Percentiles rank a stretch among this genome's conserved stretches.
These are phyloP conservation scores for Inosperma sp. DNA, from an alignment of 768 basidiomycete species.

Conservation along the genomic window DNA sequence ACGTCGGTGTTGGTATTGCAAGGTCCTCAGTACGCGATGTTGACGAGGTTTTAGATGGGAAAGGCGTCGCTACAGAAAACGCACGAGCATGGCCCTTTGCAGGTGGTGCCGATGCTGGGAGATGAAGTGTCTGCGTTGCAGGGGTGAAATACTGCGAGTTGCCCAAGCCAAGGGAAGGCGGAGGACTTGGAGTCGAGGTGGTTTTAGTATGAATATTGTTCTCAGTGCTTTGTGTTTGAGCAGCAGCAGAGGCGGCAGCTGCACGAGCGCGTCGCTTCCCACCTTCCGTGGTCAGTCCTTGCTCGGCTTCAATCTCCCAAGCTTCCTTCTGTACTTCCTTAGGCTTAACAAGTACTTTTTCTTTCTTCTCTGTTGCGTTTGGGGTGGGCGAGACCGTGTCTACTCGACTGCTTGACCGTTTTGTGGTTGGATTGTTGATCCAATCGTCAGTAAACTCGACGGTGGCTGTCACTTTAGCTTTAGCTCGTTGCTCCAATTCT, in stretches of 20 bases:
- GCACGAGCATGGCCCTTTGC: conserved; percentile 56
- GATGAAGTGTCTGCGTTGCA: conserved; percentile 52
- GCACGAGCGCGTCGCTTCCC: conserved; percentile 63
- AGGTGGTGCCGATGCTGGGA: conserved; percentile 58
- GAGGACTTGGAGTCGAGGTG: conserved; percentile 17
- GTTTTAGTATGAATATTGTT: conserved; percentile 9
- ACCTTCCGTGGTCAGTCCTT: conserved; percentile 70
- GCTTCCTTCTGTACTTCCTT: conserved; percentile 52
- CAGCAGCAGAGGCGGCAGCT: conserved; percentile 36
- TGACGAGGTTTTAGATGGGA: conserved; percentile 19
- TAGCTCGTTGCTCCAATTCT: conserved; percentile 56
- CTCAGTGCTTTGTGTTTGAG: conserved; percentile 9
- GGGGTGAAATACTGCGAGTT: conserved; percentile 59
- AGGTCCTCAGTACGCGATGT: conserved; percentile 36
- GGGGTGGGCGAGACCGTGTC: conserved; percentile 12
- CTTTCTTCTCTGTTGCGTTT: not conserved
- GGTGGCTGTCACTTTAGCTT: conserved; percentile 37
- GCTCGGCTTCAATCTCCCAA: conserved; percentile 81
- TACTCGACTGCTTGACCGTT: conserved; percentile 6
- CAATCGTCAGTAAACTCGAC: conserved; percentile 22
- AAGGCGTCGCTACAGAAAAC: conserved; percentile 48
- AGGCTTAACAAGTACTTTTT: conserved; percentile 16
- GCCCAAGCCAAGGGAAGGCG: conserved; percentile 37
- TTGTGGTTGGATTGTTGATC: conserved; percentile 7
- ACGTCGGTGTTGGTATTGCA: conserved; percentile 58